A percentile compares a stretch with the other conserved stretches of the same genome.
These are phyloP conservation scores for Magnolia kwangsiensis DNA, from an alignment of 164 flowering plant species.

Conservation along the genomic window DNA sequence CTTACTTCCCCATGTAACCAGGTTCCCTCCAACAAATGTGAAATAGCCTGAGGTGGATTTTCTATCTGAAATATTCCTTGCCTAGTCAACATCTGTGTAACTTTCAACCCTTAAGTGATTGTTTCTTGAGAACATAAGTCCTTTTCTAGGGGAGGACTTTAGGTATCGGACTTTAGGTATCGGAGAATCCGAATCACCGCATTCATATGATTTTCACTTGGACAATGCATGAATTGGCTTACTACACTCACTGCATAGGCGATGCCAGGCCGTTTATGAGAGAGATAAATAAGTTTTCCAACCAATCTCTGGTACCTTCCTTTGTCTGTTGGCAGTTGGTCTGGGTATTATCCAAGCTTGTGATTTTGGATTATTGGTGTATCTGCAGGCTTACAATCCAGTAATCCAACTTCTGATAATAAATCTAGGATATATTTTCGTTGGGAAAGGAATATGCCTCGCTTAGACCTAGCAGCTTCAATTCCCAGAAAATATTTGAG, in stretches of 20 bases:
- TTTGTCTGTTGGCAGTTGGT: constrained; percentile 3
- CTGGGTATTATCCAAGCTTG: neutral
- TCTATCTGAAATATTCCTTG: neutral
- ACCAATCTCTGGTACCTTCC: neutral
- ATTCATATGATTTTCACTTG: constrained; percentile 6
- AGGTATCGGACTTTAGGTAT: neutral
- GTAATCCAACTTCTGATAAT: too few relatives aligned
- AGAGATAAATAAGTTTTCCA: neutral
- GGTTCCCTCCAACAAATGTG: neutral
- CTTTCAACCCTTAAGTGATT: neutral
- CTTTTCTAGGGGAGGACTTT: neutral
- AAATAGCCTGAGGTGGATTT: constrained; percentile 1
- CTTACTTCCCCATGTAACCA: neutral
- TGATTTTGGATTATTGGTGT: constrained; percentile 1
- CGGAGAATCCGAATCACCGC: neutral
- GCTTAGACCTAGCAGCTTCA: too few relatives aligned
- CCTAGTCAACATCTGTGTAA: constrained; percentile 5
- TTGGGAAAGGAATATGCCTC: too few relatives aligned
- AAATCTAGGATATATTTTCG: too few relatives aligned
- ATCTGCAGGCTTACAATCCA: neutral
- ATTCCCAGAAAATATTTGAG: too few relatives aligned
- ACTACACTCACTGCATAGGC: constrained; percentile 1
- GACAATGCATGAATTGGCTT: constrained; percentile 8
- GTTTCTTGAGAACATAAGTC: constrained; percentile 3
- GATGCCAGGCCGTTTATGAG: neutral